phyloP scores from a whole-genome alignment of 2,329 filamentous ascomycete species.

The Alternaria angustiovoidea region DNA sequence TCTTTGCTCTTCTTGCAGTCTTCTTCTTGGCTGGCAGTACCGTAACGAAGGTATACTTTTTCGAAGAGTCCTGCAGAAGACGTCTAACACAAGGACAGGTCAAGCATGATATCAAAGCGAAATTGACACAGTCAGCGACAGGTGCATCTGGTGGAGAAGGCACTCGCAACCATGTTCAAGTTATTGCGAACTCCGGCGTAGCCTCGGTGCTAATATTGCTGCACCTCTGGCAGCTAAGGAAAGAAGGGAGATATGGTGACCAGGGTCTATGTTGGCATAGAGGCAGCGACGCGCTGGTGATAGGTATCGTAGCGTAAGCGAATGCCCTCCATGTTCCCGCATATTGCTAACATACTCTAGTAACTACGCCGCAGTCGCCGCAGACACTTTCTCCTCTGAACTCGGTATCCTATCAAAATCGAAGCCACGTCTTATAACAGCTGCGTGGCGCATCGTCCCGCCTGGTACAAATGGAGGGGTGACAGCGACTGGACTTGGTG shows the following conservation, averaged over 20 bases:
- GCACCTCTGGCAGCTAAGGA: conserved; percentile 58
- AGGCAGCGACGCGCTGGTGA: conserved; percentile 52
- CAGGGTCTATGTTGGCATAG: conserved; percentile 51
- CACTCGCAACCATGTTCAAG: conserved; percentile 83
- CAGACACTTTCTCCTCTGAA: conserved; percentile 95
- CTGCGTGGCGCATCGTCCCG: conserved; percentile 79
- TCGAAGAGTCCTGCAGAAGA: background rate
- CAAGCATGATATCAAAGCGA: conserved; percentile 86
- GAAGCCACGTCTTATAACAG: conserved; percentile 85
- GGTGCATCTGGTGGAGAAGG: conserved; percentile 81
- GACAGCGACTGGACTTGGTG: conserved; percentile 74
- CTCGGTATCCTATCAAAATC: conserved; percentile 85
- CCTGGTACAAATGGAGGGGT: conserved; percentile 95
- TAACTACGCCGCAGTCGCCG: conserved; percentile 90
- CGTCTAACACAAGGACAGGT: conserved; percentile 61
- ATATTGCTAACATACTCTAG: conserved; percentile 57
- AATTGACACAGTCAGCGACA: conserved; percentile 77
- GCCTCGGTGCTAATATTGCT: conserved; percentile 71
- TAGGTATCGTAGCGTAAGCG: conserved; percentile 58
- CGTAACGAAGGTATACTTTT: conserved; percentile 73
- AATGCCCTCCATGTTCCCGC: background rate
- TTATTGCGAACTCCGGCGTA: conserved; percentile 85
- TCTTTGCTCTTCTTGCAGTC: conserved; percentile 80
- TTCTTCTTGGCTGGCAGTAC: conserved; percentile 89
- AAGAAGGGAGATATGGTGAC: conserved; percentile 40